Evolutionary conservation across 352 stramenopile species (phyloP), one percentile per base, ranked within the genome.

Genomic region (Stephanocyclus meneghinianus): DNA sequence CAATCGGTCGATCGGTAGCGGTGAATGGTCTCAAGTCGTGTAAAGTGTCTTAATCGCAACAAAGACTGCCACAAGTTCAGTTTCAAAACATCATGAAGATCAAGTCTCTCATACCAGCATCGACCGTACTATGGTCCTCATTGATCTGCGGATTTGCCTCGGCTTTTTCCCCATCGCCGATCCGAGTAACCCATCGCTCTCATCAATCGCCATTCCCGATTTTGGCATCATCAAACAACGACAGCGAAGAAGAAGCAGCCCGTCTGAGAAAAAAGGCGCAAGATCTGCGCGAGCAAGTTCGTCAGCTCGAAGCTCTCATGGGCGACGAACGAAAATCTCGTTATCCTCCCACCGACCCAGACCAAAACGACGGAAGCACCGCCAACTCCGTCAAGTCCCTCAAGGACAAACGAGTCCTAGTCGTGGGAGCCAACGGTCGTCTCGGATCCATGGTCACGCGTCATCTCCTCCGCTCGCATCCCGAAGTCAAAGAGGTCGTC

Each of bases 371-470:
- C 10, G 42, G 73, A 48, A 8, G 11, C 0, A 76, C 62, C 30
- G 72, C 53, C 16, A 44, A 40, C 2, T 65, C 47, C 10, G 35
- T 21, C n/a, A 81, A 75, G 68, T 80, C 84, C 0, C 74, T 92
- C 11, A 74, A 75, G 18, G 80, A 85, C 16, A 91, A 90, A 74
- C 55, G 80, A 63, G 59, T 92, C 35, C 64, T 92, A 1, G 76
- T 92, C 18, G 64, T 86, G 0, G 87, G 87, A 32, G 87, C 87
- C 55, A 92, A 92, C 68, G 87, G 87, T 32, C 77, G 87, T 13
- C 47, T 92, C 1, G 87, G 87, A 30, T 84, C 67, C 47, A 92
- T 92, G 87, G 77, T 92, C 4, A 88, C 78, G 65, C 85, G 85
- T 9, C 69, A 89, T 55, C 59, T 92, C 1, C 71, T 92, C 35